phyloP scores from a whole-genome alignment of 2,329 filamentous ascomycete species.

The Verticillium alfalfae region DNA sequence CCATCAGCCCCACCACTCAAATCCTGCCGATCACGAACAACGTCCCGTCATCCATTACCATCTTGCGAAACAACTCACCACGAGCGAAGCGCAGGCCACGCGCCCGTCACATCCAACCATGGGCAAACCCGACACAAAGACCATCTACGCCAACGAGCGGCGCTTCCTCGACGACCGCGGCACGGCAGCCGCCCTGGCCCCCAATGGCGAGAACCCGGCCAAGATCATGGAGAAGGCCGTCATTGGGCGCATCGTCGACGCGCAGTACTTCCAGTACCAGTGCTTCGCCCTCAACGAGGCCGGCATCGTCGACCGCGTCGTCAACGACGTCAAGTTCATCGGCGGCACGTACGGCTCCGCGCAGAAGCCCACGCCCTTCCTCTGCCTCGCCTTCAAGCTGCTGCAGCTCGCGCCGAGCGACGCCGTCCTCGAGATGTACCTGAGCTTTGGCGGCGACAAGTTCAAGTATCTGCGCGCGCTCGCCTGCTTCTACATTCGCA shows the following conservation, averaged over 20 bases:
- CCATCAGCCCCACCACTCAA: neutral
- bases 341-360: slow-evolving; percentile 81
- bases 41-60: neutral
- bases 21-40: neutral
- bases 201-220: slow-evolving; percentile 86
- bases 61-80: neutral
- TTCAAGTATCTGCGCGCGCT: slow-evolving; percentile 88
- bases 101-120: slow-evolving; percentile 11
- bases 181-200: slow-evolving; percentile 68
- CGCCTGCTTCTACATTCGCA: slow-evolving; percentile 85
- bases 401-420: slow-evolving; percentile 79
- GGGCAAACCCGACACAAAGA: slow-evolving; percentile 29
- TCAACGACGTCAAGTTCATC: slow-evolving; percentile 73
- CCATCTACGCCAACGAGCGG: slow-evolving; percentile 73
- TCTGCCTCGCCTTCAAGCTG: slow-evolving; percentile 92
- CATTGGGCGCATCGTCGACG: slow-evolving; percentile 89
- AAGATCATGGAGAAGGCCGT: slow-evolving; percentile 94
- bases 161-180: slow-evolving; percentile 88
- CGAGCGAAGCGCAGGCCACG: neutral
- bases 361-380: slow-evolving; percentile 85
- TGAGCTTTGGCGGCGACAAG: slow-evolving; percentile 67
- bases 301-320: slow-evolving; percentile 81
- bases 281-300: slow-evolving; percentile 90
- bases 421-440: slow-evolving; percentile 73
- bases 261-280: slow-evolving; percentile 98